Conservation (phyloP, 495 filamentous ascomycete genomes). For the Penicillium roqueforti region DNA sequence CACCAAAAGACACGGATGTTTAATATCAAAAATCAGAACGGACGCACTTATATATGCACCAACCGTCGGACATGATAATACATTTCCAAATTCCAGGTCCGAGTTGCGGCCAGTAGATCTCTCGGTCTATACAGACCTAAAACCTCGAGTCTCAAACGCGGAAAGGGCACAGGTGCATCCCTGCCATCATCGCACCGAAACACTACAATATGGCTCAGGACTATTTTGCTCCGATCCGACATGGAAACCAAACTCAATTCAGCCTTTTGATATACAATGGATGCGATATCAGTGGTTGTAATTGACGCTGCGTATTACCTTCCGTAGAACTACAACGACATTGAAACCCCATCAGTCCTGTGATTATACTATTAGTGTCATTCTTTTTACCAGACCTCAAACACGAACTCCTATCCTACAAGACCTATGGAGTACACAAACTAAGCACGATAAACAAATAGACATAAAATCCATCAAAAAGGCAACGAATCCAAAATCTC, state of each 20-base stretch:
- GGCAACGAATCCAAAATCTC: neutral
- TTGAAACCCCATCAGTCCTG: too few relatives aligned
- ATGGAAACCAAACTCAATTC: neutral
- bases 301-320: neutral
- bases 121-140: neutral
- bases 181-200: neutral
- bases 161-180: neutral
- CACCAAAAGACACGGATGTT: neutral
- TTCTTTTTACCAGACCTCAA: too few relatives aligned
- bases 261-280: neutral
- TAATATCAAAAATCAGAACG: neutral
- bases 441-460: neutral
- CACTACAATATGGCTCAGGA: neutral
- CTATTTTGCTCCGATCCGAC: too few relatives aligned
- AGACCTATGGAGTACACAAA: neutral
- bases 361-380: too few relatives aligned
- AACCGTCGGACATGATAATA: neutral
- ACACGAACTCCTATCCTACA: neutral
- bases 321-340: too few relatives aligned
- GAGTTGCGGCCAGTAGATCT: neutral
- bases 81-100: neutral
- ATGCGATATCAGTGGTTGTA: neutral
- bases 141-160: neutral
- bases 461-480: neutral
- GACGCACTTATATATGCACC: neutral